Evolutionary conservation across 116 monocot genomes (phyloP), one percentile per base, ranked within the genome.

Genomic region (Zostera marina): DNA sequence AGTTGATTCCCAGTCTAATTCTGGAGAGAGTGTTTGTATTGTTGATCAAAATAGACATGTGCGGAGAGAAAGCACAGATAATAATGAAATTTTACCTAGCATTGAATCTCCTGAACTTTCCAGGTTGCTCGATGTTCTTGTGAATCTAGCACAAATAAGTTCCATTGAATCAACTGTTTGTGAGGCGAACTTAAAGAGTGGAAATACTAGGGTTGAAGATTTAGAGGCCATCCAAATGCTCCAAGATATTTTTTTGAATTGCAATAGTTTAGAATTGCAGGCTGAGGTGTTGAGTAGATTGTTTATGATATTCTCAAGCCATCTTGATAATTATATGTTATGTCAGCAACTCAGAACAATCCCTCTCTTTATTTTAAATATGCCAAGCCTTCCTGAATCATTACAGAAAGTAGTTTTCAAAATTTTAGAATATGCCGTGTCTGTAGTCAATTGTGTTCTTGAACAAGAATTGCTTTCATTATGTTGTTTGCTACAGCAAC

Each of bases 381-480:
- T 99, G 99, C 76, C 77, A 25, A 73, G 75, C 9, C 87, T 99
- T 71, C 99, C 99, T 60, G 22, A 63, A 58, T 79, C 99, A 54
- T 60, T 99, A 25, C 99, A 99, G 63, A 91, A 87, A 67, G 81
- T 77, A 52, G 79, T 99, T 68, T 77, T 99, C 61, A 99, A 99
- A 79, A 99, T 99, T 58, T 67, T 99, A 40, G 99, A 99, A 79
- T 99, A 99, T 77, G 84, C 87, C 65, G 99, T 91, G 38, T 91
- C 99, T 17, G 99, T 99, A 69, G 99, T 84, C 13, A 99, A 91
- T 72, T 99, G 99, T 60, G 70, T 91, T 64, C 99, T 91, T 44
- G 99, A 99, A 63, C 99, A 99, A 67, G 99, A 99, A 49, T 63
- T 99, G 68, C 81, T 99, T 63, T 99, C 99, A 60, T 87, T 99